Base-by-base conservation (phyloP, 805 yeast species). In the Candida sonorensis region DNA sequence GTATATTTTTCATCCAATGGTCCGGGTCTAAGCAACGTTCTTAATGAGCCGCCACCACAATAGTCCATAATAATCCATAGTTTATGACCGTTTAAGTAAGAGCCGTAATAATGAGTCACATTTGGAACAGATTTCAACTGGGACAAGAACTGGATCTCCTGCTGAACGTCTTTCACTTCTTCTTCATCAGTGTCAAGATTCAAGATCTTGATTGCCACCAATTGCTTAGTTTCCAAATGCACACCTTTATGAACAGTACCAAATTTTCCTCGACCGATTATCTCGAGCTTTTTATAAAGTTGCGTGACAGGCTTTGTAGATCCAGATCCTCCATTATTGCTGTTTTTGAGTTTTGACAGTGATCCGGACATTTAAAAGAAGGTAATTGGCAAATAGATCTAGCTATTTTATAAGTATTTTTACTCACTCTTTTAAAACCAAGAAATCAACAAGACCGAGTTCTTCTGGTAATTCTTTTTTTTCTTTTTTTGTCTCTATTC, bases 41-140 rank as follows among this genome's bases (percentile, higher is more conserved):
- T 69, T 35, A 85, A 74, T 1, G 95, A 82, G 0, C 99, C 99
- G 11, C 98, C 99, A 1, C 95, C 92, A 58, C 97, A 90, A 50
- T 83, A 76, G 51, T 92, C 99, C 97, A 92, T 92, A 37, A 92
- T 77, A 54, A 92, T 88, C 97, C 98, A 92, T 23, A 92, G 66
- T 48, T 83, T 80, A n/a, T 95, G 81, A 29, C 90, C 97, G 40
- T 78, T 75, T 18, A 94, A 59, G 43, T 81, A 81, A 1, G 94
- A 81, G 1, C 96, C 97, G 51, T 82, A 84, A 58, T 92, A 92
- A 41, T 81, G 88, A 3, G 95, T 87, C 33, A 92, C 85, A 48
- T 92, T 92, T n/a, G 94, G 92, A 12, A 82, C 83, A 34, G 75
- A 77, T 46, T 84, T 82, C 41, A 92, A 63, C 42, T 83, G 86